A percentile compares a stretch with the other conserved stretches of the same genome.
Conservation (phyloP, 306 rosid genomes). For the Myrica gale region DNA sequence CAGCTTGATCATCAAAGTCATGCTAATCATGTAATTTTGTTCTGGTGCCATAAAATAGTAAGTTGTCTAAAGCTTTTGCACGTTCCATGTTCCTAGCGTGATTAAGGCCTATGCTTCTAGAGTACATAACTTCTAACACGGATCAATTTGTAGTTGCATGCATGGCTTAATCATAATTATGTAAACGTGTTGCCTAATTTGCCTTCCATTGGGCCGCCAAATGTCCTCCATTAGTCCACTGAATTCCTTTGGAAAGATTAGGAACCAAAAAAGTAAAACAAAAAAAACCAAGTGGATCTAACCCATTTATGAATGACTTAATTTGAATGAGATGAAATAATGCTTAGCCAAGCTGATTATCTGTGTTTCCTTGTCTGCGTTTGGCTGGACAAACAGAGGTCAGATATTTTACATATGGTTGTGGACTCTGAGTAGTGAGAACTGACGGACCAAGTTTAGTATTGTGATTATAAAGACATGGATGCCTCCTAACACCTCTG, state of each 20-base stretch:
- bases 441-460: constrained; percentile 2
- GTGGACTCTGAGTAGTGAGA: constrained; percentile 17
- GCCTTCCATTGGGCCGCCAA: neutral
- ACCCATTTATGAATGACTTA: neutral
- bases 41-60: neutral
- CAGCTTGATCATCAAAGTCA: neutral
- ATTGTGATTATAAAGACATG: constrained; percentile 7
- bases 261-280: neutral
- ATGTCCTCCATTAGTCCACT: neutral
- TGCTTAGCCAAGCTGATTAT: neutral
- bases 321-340: neutral
- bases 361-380: neutral
- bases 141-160: neutral
- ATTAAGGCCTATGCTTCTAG: neutral
- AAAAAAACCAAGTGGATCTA: neutral
- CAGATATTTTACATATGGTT: constrained; percentile 7
- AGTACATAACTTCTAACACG: neutral
- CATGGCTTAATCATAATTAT: neutral
- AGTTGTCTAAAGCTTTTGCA: neutral
- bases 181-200: neutral
- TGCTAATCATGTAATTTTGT: neutral
- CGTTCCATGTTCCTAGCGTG: neutral
- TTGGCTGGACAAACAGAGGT: neutral
- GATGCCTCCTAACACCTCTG: constrained; percentile 18
- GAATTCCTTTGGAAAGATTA: neutral